phyloP scores from a whole-genome alignment of 805 yeast species.

The Saturnispora zaruensis region DNA sequence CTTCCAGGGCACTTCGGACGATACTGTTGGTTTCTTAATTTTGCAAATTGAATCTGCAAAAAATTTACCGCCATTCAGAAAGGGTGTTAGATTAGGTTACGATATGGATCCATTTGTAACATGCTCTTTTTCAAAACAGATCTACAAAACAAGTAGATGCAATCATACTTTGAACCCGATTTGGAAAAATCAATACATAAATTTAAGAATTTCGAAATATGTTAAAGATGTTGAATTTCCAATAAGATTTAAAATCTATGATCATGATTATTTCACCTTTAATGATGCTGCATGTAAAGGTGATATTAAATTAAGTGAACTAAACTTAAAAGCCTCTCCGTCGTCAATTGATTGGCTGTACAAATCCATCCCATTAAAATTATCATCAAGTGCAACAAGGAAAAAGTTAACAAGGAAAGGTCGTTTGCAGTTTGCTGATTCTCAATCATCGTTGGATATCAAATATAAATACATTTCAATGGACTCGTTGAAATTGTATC shows the following conservation, averaged over 20 bases:
- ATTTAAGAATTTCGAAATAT: conserved; percentile 63
- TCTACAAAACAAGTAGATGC: conserved; percentile 77
- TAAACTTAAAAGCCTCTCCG: conserved; percentile 8
- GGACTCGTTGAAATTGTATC: background rate
- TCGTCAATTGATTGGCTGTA: conserved; percentile 10
- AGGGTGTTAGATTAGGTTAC: conserved; percentile 65
- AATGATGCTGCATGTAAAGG: conserved; percentile 76
- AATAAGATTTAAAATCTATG: conserved; percentile 61
- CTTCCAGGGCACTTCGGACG: conserved; percentile 1
- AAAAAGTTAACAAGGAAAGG: conserved; percentile 9
- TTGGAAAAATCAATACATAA: conserved; percentile 61
- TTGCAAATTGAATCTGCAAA: conserved; percentile 66
- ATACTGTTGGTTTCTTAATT: conserved; percentile 57
- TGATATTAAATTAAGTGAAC: conserved; percentile 42
- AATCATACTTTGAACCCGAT: conserved; percentile 77
- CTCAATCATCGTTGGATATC: conserved; percentile 10
- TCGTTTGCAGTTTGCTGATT: background rate
- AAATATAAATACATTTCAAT: conserved; percentile 13
- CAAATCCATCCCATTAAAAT: conserved; percentile 8
- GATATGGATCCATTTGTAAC: conserved; percentile 97
- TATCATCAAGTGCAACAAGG: conserved; percentile 5
- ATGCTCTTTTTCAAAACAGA: conserved; percentile 79
- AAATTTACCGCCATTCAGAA: conserved; percentile 70
- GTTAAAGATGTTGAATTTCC: conserved; percentile 56
- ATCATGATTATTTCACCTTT: conserved; percentile 73